A percentile compares a stretch with the other conserved stretches of the same genome.
phyloP scores from a whole-genome alignment of 768 basidiomycete genomes.

The Tylopilus sp. region DNA sequence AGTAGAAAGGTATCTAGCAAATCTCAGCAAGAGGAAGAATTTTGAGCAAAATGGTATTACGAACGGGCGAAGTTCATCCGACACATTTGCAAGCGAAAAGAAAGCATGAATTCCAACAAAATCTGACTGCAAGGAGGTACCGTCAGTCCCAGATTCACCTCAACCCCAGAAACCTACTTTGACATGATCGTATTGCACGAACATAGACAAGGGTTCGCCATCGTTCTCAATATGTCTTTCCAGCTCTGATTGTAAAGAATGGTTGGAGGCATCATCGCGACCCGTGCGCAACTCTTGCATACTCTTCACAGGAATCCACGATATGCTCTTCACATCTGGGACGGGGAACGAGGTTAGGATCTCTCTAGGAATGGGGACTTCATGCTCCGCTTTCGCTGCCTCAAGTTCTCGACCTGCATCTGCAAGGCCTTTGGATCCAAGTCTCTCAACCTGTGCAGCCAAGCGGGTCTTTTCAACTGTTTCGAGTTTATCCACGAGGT shows the following conservation, averaged over 20 bases:
- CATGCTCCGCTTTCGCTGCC: conserved; percentile 84
- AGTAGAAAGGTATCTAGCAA: conserved; percentile 63
- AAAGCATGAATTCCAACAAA: conserved; percentile 81
- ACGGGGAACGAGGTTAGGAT: conserved; percentile 86
- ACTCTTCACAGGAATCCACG: conserved; percentile 82
- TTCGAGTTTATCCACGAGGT: conserved; percentile 76
- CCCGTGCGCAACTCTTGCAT: conserved; percentile 60
- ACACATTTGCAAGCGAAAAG: conserved; percentile 72
- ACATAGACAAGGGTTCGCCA: conserved; percentile 71
- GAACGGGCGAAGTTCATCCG: conserved; percentile 69
- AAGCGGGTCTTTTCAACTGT: conserved; percentile 77
- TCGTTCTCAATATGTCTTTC: conserved; percentile 65
- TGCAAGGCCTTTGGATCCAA: conserved; percentile 81
- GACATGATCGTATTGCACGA: conserved; percentile 92
- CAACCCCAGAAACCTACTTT: conserved; percentile 47
- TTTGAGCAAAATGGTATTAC: conserved; percentile 27
- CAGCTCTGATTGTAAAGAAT: conserved; percentile 42
- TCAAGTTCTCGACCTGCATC: conserved; percentile 66
- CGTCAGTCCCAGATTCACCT: neutral
- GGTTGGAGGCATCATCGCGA: conserved; percentile 30
- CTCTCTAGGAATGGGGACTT: conserved; percentile 73
- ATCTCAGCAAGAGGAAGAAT: conserved; percentile 4
- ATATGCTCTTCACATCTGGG: conserved; percentile 84
- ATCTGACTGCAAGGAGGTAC: conserved; percentile 61
- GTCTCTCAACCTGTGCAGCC: conserved; percentile 56